Evolutionary conservation across 129 eudicot species (phyloP).

Genomic region (Helichrysum umbraculigerum): DNA sequence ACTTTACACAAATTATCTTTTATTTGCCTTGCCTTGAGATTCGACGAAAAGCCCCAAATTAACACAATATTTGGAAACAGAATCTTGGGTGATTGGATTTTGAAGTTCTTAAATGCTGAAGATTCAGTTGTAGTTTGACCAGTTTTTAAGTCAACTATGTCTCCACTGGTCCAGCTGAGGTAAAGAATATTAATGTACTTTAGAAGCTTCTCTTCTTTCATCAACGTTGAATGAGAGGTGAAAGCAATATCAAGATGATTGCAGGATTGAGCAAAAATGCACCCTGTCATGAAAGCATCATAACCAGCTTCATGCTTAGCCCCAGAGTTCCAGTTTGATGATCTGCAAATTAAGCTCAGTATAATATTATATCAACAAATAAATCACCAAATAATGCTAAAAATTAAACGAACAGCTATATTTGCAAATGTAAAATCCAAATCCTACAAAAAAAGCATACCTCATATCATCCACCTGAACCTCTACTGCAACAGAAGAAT

Average conservation of each 20-base stretch:
- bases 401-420: not conserved
- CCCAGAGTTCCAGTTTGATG: slow-evolving; percentile 94
- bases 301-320: slow-evolving; percentile 98
- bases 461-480: slow-evolving; percentile 96
- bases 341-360: slow-evolving; percentile 40
- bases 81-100: slow-evolving; percentile 33
- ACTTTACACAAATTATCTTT: slow-evolving; percentile 58
- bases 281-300: slow-evolving; percentile 98
- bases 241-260: slow-evolving; percentile 59
- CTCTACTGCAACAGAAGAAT: slow-evolving; percentile 61
- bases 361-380: not conserved
- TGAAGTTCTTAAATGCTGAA: slow-evolving; percentile 22
- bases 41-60: slow-evolving; percentile 69
- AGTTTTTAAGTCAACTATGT: slow-evolving; percentile 65
- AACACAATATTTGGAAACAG: slow-evolving; percentile 55
- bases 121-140: slow-evolving; percentile 48
- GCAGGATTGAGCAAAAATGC: slow-evolving; percentile 90
- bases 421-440: not conserved
- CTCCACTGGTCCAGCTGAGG: slow-evolving; percentile 83
- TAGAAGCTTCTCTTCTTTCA: slow-evolving; percentile 59
- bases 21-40: slow-evolving; percentile 61
- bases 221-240: slow-evolving; percentile 22
- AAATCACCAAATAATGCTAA: not conserved
- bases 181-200: slow-evolving; percentile 67
- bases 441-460: slow-evolving; percentile 40